Base-by-base conservation (phyloP, 2,329 filamentous ascomycete genomes). In the Paracamarosporium sp. region DNA sequence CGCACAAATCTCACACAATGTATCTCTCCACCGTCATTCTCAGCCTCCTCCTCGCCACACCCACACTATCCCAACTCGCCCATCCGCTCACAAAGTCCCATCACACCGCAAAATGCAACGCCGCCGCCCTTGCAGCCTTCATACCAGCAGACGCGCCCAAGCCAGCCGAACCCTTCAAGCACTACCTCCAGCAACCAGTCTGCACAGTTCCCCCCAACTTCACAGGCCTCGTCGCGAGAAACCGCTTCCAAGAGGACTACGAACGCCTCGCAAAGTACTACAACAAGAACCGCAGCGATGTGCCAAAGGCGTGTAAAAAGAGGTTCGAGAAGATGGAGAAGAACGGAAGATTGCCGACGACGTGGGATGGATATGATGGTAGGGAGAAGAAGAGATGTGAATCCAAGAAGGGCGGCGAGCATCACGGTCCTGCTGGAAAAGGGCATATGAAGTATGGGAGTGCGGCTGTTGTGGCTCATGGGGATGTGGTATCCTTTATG, bases 211-310 rank as follows among this genome's bases (percentile, higher is more conserved):
- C 5, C 12, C 47, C 31, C 4, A 17, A 2, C 9, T 13, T 50
- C 5, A 27, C 35, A 3, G 33, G 47, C 13, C 47, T 50, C 15
- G 24, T 38, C 7, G 33, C 47, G 5, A 38, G 24, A 9, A 50
- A 50, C 47, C 47, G 47, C 47, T 50, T 50, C 35, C 13, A 50
- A 15, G 47, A 30, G 24, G 47, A 50, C 47, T 50, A 50, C 33
- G 47, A 50, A 8, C 47, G 35, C n/a, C 40, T 40, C 47, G 47
- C 47, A 4, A 22, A 28, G n/a, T 38, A 38, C 15, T 50, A 28
- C 33, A 50, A 48, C 30, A 35, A 36, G 30, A 36, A 25, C 12
- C 8, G n/a, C 30, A 1, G 4, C 11, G 17, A 15, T n/a, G 30
- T 48, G 2, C 33, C 33, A 3, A 25, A 30, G 15, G 47, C 13